Percentiles rank a stretch among this genome's conserved stretches.
These are phyloP conservation scores for Zygosaccharomyces sapae DNA, from an alignment of 1,139 yeast genomes.

Conservation along the genomic window DNA sequence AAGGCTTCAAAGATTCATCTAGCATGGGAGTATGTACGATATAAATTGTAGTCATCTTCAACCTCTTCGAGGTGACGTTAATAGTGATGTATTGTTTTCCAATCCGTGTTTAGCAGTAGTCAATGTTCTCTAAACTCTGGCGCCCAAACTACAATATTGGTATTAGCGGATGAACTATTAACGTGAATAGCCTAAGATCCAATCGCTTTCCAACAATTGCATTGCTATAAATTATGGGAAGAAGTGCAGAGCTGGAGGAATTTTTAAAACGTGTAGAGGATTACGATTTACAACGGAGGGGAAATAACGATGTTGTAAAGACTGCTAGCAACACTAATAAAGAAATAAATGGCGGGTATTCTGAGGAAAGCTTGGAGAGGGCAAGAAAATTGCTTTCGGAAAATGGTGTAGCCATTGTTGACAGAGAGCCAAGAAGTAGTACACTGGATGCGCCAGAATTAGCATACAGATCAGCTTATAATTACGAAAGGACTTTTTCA, in stretches of 20 bases:
- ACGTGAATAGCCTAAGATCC: neutral
- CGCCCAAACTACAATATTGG: neutral
- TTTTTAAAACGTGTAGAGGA: constrained; percentile 25
- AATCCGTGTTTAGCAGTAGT: neutral
- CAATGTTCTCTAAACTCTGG: constrained; percentile 3
- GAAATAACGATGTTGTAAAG: neutral
- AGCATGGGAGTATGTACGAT: neutral
- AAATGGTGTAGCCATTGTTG: constrained; percentile 1
- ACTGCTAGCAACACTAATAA: neutral
- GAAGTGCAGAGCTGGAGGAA: constrained; percentile 14
- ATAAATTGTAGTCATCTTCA: neutral
- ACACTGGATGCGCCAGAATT: constrained; percentile 21
- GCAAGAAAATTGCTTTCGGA: constrained; percentile 9
- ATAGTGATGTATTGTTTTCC: constrained; percentile 2
- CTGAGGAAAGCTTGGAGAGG: constrained; percentile 8
- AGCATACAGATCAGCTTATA: constrained; percentile 38
- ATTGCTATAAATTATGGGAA: neutral
- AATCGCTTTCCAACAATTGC: neutral
- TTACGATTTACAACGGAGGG: constrained; percentile 15
- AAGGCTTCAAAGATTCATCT: neutral
- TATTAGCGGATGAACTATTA: neutral
- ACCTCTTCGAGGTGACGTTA: constrained; percentile 2
- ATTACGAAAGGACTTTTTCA: constrained; percentile 36
- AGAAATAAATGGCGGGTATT: neutral
- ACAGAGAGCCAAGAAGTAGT: neutral